These are phyloP conservation scores for Hyphodiscus sp. DNA, from an alignment of 2,329 filamentous ascomycete genomes.

Conservation along the genomic window DNA sequence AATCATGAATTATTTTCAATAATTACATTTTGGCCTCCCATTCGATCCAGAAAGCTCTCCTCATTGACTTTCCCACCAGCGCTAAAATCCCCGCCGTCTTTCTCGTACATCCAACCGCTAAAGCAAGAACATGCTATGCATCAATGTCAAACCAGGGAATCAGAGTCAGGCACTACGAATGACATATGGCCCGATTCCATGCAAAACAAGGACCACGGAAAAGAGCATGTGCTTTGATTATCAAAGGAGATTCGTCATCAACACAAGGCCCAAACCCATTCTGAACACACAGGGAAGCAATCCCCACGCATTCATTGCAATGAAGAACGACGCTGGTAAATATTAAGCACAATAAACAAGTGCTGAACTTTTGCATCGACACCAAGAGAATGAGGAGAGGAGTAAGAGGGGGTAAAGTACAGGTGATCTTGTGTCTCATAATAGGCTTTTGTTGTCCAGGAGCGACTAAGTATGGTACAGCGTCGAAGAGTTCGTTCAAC, in stretches of 20 bases:
- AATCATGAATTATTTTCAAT: background rate
- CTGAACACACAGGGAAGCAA: background rate
- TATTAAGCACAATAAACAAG: background rate
- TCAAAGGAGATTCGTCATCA: background rate
- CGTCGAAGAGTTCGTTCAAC: conserved; percentile 9
- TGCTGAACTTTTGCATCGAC: background rate
- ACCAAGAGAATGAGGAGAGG: conserved; percentile 3
- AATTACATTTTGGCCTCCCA: background rate
- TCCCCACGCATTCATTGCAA: background rate
- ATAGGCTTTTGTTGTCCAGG: conserved; percentile 9
- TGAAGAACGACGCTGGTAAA: background rate
- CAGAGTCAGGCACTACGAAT: background rate
- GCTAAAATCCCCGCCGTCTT: background rate
- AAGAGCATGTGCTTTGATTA: background rate
- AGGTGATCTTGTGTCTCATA: conserved; percentile 13
- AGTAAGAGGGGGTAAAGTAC: conserved; percentile 16
- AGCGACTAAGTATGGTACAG: conserved; percentile 17
- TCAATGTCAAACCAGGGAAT: background rate
- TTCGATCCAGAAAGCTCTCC: background rate
- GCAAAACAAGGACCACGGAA: background rate
- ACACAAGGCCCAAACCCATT: background rate
- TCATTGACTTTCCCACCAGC: background rate
- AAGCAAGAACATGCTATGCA: background rate
- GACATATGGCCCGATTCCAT: background rate
- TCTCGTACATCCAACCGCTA: background rate